Percentiles rank a stretch among this genome's conserved stretches.
Conservation (phyloP, 352 stramenopile genomes). For the Pythium diclinum region DNA sequence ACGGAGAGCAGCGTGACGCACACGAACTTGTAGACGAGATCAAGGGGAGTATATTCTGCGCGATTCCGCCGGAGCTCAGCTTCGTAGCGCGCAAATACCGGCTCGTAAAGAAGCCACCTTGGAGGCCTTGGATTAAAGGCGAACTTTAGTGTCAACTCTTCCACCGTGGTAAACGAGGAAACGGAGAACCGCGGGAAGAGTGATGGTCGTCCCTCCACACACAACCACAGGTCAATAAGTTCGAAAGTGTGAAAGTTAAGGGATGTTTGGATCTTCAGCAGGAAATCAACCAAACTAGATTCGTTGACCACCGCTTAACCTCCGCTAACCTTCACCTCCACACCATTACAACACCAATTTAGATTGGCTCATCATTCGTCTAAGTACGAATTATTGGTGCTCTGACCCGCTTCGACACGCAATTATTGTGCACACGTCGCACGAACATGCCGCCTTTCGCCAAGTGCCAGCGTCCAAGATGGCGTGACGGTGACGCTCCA, state of each 20-base stretch:
- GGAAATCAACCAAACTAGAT: background rate
- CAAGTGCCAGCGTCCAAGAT: background rate
- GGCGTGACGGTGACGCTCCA: background rate
- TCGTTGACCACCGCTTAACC: background rate
- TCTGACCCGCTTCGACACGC: background rate
- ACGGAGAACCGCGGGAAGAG: slow-evolving; percentile 37
- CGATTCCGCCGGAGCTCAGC: slow-evolving; percentile 11
- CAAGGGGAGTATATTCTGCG: slow-evolving; percentile 28
- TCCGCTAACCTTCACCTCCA: slow-evolving; percentile 4
- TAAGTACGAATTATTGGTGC: slow-evolving; percentile 10
- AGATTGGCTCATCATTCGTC: background rate
- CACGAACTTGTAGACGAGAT: slow-evolving; percentile 28
- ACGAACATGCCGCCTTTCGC: background rate
- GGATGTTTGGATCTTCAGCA: slow-evolving; percentile 11
- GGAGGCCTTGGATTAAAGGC: slow-evolving; percentile 22
- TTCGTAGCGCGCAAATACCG: slow-evolving; percentile 22
- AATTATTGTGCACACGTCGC: slow-evolving; percentile 6
- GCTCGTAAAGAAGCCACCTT: slow-evolving; percentile 26
- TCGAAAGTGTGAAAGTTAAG: slow-evolving; percentile 13
- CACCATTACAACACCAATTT: slow-evolving; percentile 1
- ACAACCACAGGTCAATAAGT: slow-evolving; percentile 22
- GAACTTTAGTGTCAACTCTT: slow-evolving; percentile 36
- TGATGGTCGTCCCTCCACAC: slow-evolving; percentile 30
- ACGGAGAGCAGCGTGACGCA: slow-evolving; percentile 17
- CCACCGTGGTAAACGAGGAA: slow-evolving; percentile 29